Conservation (phyloP, 768 basidiomycete genomes). For the Floccularia luteovirens region DNA sequence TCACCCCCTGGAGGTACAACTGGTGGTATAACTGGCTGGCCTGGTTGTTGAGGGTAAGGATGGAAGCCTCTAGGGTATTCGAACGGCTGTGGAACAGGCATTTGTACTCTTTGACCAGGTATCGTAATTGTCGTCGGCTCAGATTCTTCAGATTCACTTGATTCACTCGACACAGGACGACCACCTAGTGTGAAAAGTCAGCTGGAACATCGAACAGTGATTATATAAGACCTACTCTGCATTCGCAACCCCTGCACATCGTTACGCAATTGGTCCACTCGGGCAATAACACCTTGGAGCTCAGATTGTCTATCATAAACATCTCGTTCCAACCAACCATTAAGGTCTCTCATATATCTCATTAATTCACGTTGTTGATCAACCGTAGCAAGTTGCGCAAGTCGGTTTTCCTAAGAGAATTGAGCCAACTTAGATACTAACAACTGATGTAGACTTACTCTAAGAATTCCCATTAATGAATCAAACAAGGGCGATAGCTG, state of each 20-base stretch:
- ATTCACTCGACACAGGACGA: not conserved
- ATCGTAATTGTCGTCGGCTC: too few species aligned
- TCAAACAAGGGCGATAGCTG: conserved; percentile 59
- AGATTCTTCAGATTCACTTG: too few species aligned
- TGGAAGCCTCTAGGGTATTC: conserved; percentile 11
- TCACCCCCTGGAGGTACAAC: conserved; percentile 18
- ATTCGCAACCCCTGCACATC: conserved; percentile 28
- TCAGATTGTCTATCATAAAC: conserved; percentile 75
- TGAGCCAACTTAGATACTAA: too few species aligned
- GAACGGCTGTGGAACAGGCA: not conserved
- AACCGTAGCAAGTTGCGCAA: conserved; percentile 65
- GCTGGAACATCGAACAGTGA: too few species aligned
- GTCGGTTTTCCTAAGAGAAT: conserved; percentile 57
- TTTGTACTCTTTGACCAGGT: not conserved
- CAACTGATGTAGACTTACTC: conserved; percentile 31
- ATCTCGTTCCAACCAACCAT: conserved; percentile 75
- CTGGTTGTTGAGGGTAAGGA: conserved; percentile 8
- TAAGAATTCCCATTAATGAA: conserved; percentile 59
- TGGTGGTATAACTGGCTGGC: conserved; percentile 27
- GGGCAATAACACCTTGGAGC: conserved; percentile 54
- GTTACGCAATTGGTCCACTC: conserved; percentile 43
- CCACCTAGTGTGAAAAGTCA: not conserved
- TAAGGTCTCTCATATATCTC: conserved; percentile 70
- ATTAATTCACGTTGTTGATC: conserved; percentile 77
- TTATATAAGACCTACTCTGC: conserved; percentile 17